Conservation (phyloP, 2,329 filamentous ascomycete genomes). For the Cercospora canescens region DNA sequence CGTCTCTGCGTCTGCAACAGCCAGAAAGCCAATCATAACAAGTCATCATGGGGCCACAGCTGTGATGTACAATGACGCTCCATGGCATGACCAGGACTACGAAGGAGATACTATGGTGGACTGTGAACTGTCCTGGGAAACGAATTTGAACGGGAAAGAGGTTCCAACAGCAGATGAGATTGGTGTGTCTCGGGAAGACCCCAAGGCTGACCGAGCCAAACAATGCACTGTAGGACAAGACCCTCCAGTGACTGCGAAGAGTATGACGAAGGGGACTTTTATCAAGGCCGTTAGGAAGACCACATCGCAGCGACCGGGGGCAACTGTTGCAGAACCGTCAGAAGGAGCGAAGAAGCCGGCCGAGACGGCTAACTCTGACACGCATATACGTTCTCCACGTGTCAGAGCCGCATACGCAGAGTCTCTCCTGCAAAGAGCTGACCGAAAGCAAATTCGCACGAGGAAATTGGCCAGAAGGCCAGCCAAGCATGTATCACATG, state of each 20-base stretch:
- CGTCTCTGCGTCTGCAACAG: neutral
- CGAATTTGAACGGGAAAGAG: neutral
- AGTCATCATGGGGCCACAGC: neutral
- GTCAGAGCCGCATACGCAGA: neutral
- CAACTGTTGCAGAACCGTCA: neutral
- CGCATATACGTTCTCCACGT: neutral
- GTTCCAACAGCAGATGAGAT: too few species aligned
- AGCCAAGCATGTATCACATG: constrained; percentile 23
- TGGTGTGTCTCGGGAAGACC: too few species aligned
- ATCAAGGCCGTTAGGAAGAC: neutral
- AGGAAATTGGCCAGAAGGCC: constrained; percentile 7
- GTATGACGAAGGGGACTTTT: neutral
- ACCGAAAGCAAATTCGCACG: neutral
- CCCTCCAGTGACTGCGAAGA: neutral
- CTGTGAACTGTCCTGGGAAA: neutral
- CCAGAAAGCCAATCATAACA: neutral
- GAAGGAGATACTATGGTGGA: neutral
- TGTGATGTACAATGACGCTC: neutral
- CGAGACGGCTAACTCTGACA: neutral
- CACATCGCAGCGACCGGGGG: neutral
- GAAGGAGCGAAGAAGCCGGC: neutral
- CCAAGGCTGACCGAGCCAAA: too few species aligned
- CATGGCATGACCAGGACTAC: neutral
- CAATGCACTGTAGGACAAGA: too few species aligned
- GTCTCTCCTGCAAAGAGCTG: neutral